phyloP scores from a whole-genome alignment of 352 stramenopile species.

The Pythium rhizo-oryzae region DNA sequence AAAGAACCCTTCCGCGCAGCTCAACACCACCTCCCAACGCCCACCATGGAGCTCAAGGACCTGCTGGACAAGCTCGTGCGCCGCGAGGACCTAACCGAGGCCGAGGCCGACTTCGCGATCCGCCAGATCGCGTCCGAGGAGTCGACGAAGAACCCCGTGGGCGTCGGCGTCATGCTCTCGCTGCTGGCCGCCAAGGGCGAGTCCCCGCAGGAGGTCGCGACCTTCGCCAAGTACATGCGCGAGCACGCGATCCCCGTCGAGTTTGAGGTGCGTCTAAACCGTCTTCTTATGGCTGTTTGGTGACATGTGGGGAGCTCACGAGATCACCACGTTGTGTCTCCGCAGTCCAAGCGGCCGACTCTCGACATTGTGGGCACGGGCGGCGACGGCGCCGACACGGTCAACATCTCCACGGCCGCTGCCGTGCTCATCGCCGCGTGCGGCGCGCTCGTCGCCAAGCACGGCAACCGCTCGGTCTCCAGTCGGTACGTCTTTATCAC shows the following conservation, averaged over 20 bases:
- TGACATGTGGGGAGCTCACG: background rate
- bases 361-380: conserved; percentile 99
- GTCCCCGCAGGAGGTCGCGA: conserved; percentile 93
- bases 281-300: background rate
- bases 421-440: conserved; percentile 95
- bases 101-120: conserved; percentile 71
- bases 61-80: conserved; percentile 73
- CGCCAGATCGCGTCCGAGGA: conserved; percentile 73
- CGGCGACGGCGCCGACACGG: conserved; percentile 97
- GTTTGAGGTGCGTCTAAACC: conserved; percentile 36
- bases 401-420: conserved; percentile 97
- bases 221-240: conserved; percentile 97
- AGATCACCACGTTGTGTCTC: too few species aligned
- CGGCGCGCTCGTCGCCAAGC: conserved; percentile 95
- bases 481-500: too few species aligned
- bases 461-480: conserved; percentile 97
- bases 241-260: conserved; percentile 86
- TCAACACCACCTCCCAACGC: too few species aligned
- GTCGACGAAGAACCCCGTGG: conserved; percentile 58
- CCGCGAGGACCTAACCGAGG: conserved; percentile 72
- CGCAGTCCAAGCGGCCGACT: conserved; percentile 68
- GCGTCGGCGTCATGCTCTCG: conserved; percentile 92
- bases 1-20: background rate
- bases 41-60: conserved; percentile 72
- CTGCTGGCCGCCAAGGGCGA: conserved; percentile 95